Base-by-base conservation (phyloP, 306 rosid genomes). In the Sophora flavescens region DNA sequence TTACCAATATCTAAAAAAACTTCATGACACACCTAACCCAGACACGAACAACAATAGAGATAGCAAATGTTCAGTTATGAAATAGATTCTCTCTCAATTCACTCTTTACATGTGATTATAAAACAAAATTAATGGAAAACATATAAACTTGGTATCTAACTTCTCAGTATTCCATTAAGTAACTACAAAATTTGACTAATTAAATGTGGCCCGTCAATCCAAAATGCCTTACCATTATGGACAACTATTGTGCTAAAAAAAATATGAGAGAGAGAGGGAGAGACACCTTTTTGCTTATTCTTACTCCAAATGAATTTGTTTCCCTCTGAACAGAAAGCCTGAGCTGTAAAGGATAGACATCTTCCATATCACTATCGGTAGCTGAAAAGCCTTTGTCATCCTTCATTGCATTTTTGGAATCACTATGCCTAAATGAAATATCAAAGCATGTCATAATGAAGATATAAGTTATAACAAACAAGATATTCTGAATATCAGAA, bases 321-420 rank as follows among this genome's bases (percentile, higher is more conserved):
- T 92, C 98, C 68, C 79, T 88, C 78, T 79, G 88, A 81, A 87
- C 83, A 58, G 93, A 92, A 82, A 95, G 93, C 84, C 96, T 86
- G 47, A 95, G 97, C 69, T 92, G 96, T 70, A 95, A 87, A 32
- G 99, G 99, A 86, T 95, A 95, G 73, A 95, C 97, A 83, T 92
- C 99, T 6, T 81, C 80, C 78, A 89, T 92, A 85, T 89, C 91
- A 83, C 85, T 88, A 78, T 87, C 90, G 6, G 90, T 88, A 56
- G 92, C 93, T 45, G 91, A 90, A 80, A 92, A 92, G 44, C 84
- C 89, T 84, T 75, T 82, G 68, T 86, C 86, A 75, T 92, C 88
- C 86, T 88, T 95, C 68, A 42, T 60, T 64, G 90, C 78, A 33
- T 66, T 80, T 86, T 89, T 92, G 9, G 89, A 87, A 83, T 88